phyloP scores from a whole-genome alignment of 768 basidiomycete species.

The Leccinum rimulosum region DNA sequence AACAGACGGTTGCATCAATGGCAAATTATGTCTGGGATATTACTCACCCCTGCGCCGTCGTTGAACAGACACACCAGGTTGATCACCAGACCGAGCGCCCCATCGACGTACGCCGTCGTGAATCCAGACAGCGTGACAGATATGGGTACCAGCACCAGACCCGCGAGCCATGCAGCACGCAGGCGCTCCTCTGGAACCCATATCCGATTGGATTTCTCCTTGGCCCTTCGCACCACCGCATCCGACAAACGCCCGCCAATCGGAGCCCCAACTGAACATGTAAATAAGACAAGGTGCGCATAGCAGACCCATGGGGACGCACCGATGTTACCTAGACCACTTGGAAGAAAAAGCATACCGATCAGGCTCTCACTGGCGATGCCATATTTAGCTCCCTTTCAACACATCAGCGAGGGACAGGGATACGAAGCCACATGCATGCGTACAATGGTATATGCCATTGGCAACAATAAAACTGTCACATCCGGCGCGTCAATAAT shows the following conservation, averaged over 20 bases:
- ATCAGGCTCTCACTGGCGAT: conserved; percentile 22
- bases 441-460: conserved; percentile 66
- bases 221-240: conserved; percentile 45
- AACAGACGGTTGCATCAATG: not conserved
- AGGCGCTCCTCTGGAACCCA: conserved; percentile 74
- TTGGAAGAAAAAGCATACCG: conserved; percentile 27
- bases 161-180: conserved; percentile 47
- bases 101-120: conserved; percentile 47
- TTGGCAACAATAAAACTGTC: conserved; percentile 51
- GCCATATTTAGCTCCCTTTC: conserved; percentile 45
- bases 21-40: not conserved
- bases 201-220: conserved; percentile 45
- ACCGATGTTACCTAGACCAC: conserved; percentile 28
- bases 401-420: not conserved
- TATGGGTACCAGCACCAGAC: conserved; percentile 50
- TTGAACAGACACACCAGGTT: conserved; percentile 57
- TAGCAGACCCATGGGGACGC: not conserved
- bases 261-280: conserved; percentile 52
- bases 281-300: not conserved
- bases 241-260: conserved; percentile 62
- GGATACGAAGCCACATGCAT: not conserved
- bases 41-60: conserved; percentile 61
- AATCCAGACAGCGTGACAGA: conserved; percentile 50
- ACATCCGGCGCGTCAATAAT: not conserved
- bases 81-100: conserved; percentile 46